Evolutionary conservation across 2,329 filamentous ascomycete genomes (phyloP).

Genomic region (Botrytis galanthina): DNA sequence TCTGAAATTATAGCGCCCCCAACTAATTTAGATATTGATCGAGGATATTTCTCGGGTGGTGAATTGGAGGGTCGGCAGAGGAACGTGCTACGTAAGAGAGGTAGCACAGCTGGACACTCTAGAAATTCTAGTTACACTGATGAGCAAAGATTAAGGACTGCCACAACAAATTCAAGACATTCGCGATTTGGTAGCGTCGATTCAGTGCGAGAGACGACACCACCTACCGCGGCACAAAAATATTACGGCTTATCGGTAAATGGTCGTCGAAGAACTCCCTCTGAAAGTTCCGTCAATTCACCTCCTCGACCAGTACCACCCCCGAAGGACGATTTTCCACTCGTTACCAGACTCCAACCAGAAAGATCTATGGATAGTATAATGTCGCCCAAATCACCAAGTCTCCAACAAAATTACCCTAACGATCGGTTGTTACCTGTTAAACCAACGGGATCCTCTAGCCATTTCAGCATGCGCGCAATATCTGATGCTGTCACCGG

Average conservation of each 20-base stretch:
- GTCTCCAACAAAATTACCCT: constrained; percentile 42
- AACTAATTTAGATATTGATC: constrained; percentile 61
- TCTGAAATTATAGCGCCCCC: constrained; percentile 33
- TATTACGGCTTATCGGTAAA: constrained; percentile 57
- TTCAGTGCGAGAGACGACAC: constrained; percentile 61
- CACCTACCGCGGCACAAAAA: constrained; percentile 65
- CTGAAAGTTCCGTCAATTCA: constrained; percentile 55
- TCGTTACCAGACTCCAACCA: constrained; percentile 59
- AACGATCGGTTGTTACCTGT: constrained; percentile 53
- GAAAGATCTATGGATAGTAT: constrained; percentile 30
- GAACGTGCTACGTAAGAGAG: constrained; percentile 79
- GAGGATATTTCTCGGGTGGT: constrained; percentile 90
- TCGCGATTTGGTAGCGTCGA: constrained; percentile 78
- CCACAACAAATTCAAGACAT: constrained; percentile 65
- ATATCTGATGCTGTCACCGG: constrained; percentile 74
- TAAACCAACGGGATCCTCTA: constrained; percentile 47
- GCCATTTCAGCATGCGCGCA: constrained; percentile 70
- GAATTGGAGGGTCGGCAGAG: constrained; percentile 75
- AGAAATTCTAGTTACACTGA: constrained; percentile 75
- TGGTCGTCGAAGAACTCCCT: constrained; percentile 40
- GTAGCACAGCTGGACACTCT: constrained; percentile 59
- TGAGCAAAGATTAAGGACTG: constrained; percentile 66
- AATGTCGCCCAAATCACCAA: constrained; percentile 43
- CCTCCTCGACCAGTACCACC: constrained; percentile 58
- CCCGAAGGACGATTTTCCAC: constrained; percentile 56